Conservation (phyloP, 768 basidiomycete species). For the Paxillus rubicundulus region DNA sequence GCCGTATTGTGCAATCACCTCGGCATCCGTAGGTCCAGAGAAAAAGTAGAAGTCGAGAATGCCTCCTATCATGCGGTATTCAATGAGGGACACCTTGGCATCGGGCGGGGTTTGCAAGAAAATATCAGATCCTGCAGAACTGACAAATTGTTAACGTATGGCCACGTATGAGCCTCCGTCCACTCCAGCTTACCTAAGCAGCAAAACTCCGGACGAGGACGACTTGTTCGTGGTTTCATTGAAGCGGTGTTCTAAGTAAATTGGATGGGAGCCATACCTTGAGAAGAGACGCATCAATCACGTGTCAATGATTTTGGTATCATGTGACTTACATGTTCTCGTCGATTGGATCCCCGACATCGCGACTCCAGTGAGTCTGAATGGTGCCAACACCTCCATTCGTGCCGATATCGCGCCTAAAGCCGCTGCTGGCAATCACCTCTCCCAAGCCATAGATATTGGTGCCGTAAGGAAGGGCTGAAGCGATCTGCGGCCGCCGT, state of each 20-base stretch:
- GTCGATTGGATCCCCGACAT: slow-evolving; percentile 60
- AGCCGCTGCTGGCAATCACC: slow-evolving; percentile 64
- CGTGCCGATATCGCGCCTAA: slow-evolving; percentile 57
- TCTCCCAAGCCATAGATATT: slow-evolving; percentile 83
- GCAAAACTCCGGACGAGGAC: slow-evolving; percentile 72
- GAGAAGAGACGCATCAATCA: background rate
- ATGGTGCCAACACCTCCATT: slow-evolving; percentile 52
- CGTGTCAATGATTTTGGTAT: background rate
- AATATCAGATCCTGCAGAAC: slow-evolving; percentile 69
- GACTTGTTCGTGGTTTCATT: slow-evolving; percentile 47
- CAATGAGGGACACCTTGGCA: slow-evolving; percentile 56
- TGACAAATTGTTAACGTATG: slow-evolving; percentile 23
- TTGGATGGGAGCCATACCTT: slow-evolving; percentile 71
- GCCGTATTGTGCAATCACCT: slow-evolving; percentile 72
- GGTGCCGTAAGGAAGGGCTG: slow-evolving; percentile 59
- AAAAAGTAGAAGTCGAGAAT: slow-evolving; percentile 79
- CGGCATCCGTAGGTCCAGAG: slow-evolving; percentile 47
- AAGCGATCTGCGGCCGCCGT: slow-evolving; percentile 46
- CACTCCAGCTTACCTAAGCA: slow-evolving; percentile 50
- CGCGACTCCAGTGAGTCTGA: slow-evolving; percentile 68
- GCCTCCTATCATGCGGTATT: slow-evolving; percentile 75
- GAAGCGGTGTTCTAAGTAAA: slow-evolving; percentile 75
- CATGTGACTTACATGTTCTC: slow-evolving; percentile 53
- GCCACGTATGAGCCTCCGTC: background rate
- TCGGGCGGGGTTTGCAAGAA: slow-evolving; percentile 58